Evolutionary conservation across 2,329 filamentous ascomycete genomes (phyloP).

Genomic region (Fusarium humuli): DNA sequence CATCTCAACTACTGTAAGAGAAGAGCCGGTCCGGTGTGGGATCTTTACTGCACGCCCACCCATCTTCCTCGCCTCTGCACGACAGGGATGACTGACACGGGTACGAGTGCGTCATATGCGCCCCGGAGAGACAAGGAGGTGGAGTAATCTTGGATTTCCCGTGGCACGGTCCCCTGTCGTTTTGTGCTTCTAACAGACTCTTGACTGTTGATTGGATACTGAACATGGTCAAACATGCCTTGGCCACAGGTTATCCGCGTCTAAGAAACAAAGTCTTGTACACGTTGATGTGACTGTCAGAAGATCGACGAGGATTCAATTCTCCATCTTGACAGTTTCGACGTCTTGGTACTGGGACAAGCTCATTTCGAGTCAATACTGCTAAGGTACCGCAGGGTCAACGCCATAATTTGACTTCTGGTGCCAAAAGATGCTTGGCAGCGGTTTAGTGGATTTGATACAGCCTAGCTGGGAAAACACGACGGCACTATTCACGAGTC

Average conservation of each 20-base stretch:
- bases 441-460: constrained; percentile 13
- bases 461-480: constrained; percentile 10
- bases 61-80: constrained; percentile 40
- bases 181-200: constrained; percentile 42
- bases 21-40: constrained; percentile 38
- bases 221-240: constrained; percentile 16
- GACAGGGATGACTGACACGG: constrained; percentile 41
- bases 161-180: constrained; percentile 37
- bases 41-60: constrained; percentile 40
- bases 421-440: constrained; percentile 32
- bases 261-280: constrained; percentile 33
- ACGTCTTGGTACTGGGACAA: constrained; percentile 7
- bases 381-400: constrained; percentile 1
- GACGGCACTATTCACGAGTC: constrained; percentile 24
- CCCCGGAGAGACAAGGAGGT: constrained; percentile 41
- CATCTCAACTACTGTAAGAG: background rate
- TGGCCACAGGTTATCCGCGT: constrained; percentile 22
- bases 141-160: constrained; percentile 36
- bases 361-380: constrained; percentile 4
- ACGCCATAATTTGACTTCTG: constrained; percentile 27
- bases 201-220: constrained; percentile 27
- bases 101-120: constrained; percentile 48
- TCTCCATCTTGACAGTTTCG: constrained; percentile 8
- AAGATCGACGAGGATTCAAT: constrained; percentile 34
- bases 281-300: constrained; percentile 28